Conservation (phyloP, 2,329 filamentous ascomycete species). For the Botrytis hyacinthi region DNA sequence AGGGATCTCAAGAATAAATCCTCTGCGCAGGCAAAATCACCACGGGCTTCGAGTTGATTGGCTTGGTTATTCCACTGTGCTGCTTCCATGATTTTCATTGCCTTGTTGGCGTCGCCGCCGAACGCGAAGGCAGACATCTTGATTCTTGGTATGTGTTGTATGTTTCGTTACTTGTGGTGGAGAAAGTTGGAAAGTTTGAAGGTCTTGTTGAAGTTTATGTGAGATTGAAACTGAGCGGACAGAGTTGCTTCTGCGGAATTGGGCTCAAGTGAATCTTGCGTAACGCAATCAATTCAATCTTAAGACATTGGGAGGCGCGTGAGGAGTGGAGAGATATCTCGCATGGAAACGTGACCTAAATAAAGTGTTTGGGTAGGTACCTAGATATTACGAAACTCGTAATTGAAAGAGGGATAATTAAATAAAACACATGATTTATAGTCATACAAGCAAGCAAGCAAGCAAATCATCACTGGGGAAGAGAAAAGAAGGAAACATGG, state of each 20-base stretch:
- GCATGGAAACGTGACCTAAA: not conserved
- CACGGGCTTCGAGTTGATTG: not conserved
- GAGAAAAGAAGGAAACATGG: not conserved
- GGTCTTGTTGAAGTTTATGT: not conserved
- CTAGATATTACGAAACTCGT: no score
- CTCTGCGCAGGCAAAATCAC: not conserved
- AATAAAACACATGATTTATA: not conserved
- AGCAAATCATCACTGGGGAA: not conserved
- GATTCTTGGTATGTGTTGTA: not conserved
- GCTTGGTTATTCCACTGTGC: not conserved
- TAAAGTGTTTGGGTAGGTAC: not conserved
- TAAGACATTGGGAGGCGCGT: not conserved
- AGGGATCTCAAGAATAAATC: not conserved
- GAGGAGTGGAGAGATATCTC: not conserved
- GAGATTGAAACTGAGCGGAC: not conserved
- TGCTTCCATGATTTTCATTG: not conserved
- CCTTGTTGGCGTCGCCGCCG: no score
- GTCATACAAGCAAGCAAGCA: not conserved
- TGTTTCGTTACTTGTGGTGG: not conserved
- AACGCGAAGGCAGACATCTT: not conserved
- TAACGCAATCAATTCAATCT: not conserved
- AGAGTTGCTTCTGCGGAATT: not conserved
- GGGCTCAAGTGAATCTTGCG: not conserved
- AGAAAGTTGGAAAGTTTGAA: not conserved
- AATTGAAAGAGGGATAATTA: not conserved